These are phyloP conservation scores for Penicillium robsamsonii DNA, from an alignment of 495 filamentous ascomycete genomes.

Conservation along the genomic window DNA sequence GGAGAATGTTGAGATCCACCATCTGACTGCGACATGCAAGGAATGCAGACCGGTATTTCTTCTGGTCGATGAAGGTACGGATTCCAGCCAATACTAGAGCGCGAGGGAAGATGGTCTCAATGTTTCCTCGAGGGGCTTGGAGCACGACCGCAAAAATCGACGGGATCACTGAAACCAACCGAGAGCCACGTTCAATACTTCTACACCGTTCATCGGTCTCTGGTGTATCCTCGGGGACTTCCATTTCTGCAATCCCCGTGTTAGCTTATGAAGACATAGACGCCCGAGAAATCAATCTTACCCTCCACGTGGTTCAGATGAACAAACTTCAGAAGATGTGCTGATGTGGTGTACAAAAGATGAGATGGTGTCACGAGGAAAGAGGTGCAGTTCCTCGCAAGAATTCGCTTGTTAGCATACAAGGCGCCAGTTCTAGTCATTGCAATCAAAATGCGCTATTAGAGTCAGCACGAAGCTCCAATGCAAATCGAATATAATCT, in stretches of 20 bases:
- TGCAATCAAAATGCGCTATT: constrained; percentile 38
- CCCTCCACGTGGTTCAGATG: constrained; percentile 69
- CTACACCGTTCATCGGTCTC: constrained; percentile 90
- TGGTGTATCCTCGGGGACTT: constrained; percentile 82
- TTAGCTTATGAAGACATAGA: constrained; percentile 8
- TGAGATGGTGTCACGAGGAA: constrained; percentile 79
- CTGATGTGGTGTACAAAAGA: constrained; percentile 86
- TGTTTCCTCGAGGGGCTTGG: constrained; percentile 92
- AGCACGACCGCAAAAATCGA: constrained; percentile 76
- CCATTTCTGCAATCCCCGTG: constrained; percentile 53
- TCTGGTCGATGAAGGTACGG: constrained; percentile 69
- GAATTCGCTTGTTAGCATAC: constrained; percentile 68
- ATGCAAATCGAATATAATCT: not conserved
- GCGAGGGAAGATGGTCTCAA: constrained; percentile 92
- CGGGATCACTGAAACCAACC: constrained; percentile 85
- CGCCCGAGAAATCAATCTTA: constrained; percentile 32
- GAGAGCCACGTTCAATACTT: constrained; percentile 85
- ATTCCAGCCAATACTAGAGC: constrained; percentile 90
- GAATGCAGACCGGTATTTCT: constrained; percentile 81
- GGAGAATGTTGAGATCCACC: constrained; percentile 98
- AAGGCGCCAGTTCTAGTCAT: constrained; percentile 72
- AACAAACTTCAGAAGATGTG: constrained; percentile 89
- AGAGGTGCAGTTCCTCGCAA: constrained; percentile 86
- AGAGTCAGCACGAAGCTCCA: constrained; percentile 18
- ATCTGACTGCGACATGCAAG: constrained; percentile 84